Base-by-base conservation (phyloP, 768 basidiomycete species). In the Phallus indusiatus region DNA sequence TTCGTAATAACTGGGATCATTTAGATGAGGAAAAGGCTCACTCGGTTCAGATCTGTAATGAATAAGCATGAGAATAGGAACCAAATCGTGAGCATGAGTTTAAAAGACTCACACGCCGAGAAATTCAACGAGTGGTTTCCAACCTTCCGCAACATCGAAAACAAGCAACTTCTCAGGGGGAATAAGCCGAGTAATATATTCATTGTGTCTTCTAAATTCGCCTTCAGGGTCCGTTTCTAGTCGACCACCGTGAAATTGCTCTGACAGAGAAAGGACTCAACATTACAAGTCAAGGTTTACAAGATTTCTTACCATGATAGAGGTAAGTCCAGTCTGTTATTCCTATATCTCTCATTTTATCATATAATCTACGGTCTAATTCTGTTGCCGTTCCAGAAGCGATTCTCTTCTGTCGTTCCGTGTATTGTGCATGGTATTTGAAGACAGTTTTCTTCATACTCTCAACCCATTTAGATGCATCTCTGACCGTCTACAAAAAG, bases 41-140 rank as follows among this genome's bases (percentile, higher is more conserved):
- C 42, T 42, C 11, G 42, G 42, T 42, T 42, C 42, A 42, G 42
- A 11, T 42, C 42, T 42, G 12, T 2, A 42, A n/a, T 10, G 42
- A 14, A 42, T 12, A 42, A 42, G n/a, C 12, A 42, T 42, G 42
- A 10, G 12, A 42, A 42, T 4, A 14, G 4, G 42, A 10, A n/a
- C n/a, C n/a, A 2, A 14, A 42, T 42, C 5, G 12, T 12, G 14
- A 10, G 42, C 9, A 48, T 20, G 47, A 28, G 9, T 36, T 17
- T 49, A 49, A 49, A 28, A n/a, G 11, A 57, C 56, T 48, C 56
- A 57, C 56, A 57, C 56, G 10, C 56, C 56, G 8, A 57, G 22
- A 20, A 50, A 57, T 50, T 57, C 24, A 20, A 57, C 56, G 12
- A 57, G 47, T 22, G 28, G 47, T 17, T 57, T 49, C 56, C 56